Evolutionary conservation across 345 rosid genomes (phyloP).

Genomic region (Aquilaria yunnanensis): DNA sequence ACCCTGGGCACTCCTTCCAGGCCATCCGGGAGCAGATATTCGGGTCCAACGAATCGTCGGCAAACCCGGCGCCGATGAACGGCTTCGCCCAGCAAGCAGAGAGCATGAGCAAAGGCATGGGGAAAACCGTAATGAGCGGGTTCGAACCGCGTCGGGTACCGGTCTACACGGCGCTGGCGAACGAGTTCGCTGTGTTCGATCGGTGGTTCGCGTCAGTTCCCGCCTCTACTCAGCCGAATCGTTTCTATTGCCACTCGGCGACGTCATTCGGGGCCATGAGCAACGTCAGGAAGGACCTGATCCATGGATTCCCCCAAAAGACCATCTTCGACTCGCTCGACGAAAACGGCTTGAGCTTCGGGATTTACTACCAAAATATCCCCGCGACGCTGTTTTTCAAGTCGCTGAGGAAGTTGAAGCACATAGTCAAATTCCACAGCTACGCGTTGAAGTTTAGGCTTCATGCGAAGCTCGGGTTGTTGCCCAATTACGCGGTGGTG

Average conservation of each 20-base stretch:
- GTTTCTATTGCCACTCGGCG: conserved; percentile 95
- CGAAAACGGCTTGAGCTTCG: conserved; percentile 75
- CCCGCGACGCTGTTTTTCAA: conserved; percentile 86
- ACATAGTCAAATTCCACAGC: conserved; percentile 58
- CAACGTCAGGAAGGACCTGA: conserved; percentile 79
- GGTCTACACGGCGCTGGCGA: conserved; percentile 70
- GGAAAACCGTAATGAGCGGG: conserved; percentile 79
- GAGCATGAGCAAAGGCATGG: conserved; percentile 55
- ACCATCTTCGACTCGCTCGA: conserved; percentile 93
- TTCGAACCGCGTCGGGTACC: conserved; percentile 67
- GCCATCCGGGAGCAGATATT: conserved; percentile 95
- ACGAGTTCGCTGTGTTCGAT: conserved; percentile 87
- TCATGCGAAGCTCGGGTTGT: conserved; percentile 62
- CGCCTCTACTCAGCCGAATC: conserved; percentile 96
- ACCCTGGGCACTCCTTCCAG: conserved; percentile 98
- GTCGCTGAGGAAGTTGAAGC: conserved; percentile 67
- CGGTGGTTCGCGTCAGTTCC: conserved; percentile 99
- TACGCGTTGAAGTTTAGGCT: conserved; percentile 52
- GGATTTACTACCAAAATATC: conserved; percentile 91
- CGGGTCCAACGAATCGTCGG: conserved; percentile 54
- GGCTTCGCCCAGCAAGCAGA: conserved; percentile 90
- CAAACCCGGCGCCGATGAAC: conserved; percentile 66
- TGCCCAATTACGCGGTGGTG: conserved; percentile 82
- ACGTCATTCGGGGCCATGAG: conserved; percentile 91
- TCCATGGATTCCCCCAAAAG: conserved; percentile 86